Evolutionary conservation across 495 filamentous ascomycete genomes (phyloP).

Genomic region (Lepraria neglecta): DNA sequence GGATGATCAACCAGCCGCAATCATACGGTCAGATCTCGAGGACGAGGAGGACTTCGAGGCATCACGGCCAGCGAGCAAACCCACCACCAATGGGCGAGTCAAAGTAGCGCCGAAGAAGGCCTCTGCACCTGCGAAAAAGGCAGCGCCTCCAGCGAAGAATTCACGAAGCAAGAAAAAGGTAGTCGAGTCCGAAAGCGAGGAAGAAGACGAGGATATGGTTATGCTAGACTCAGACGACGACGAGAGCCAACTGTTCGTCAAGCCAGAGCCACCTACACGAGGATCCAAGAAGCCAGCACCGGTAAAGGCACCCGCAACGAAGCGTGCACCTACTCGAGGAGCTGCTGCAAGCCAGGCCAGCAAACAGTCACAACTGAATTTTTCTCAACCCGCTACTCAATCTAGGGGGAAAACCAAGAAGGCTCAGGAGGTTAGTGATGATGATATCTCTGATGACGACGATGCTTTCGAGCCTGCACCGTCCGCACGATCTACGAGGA

Average conservation of each 20-base stretch:
- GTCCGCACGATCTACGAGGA: conserved; percentile 24
- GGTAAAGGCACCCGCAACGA: conserved; percentile 34
- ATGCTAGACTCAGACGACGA: conserved; percentile 56
- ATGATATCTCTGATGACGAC: conserved; percentile 64
- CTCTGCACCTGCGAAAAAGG: conserved; percentile 38
- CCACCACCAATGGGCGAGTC: conserved; percentile 45
- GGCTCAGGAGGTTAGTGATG: conserved; percentile 49
- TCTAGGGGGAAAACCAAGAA: conserved; percentile 41
- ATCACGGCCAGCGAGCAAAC: conserved; percentile 30
- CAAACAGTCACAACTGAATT: conserved; percentile 67
- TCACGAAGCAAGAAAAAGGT: conserved; percentile 45
- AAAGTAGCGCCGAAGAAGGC: conserved; percentile 37
- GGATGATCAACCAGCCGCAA: conserved; percentile 69
- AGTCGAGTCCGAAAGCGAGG: conserved; percentile 55
- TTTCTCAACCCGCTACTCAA: conserved; percentile 51
- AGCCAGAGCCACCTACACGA: conserved; percentile 42
- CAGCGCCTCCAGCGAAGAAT: conserved; percentile 35
- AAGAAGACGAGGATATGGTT: conserved; percentile 57
- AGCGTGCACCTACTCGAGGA: conserved; percentile 36
- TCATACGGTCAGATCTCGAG: conserved; percentile 51
- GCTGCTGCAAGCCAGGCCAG: conserved; percentile 35
- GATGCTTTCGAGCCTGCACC: conserved; percentile 71
- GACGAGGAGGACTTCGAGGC: conserved; percentile 42
- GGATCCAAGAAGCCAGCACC: conserved; percentile 36
- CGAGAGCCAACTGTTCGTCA: conserved; percentile 50